These are phyloP conservation scores for Cystobasidium sp. DNA, from an alignment of 1,284 basidiomycete species.

Conservation along the genomic window DNA sequence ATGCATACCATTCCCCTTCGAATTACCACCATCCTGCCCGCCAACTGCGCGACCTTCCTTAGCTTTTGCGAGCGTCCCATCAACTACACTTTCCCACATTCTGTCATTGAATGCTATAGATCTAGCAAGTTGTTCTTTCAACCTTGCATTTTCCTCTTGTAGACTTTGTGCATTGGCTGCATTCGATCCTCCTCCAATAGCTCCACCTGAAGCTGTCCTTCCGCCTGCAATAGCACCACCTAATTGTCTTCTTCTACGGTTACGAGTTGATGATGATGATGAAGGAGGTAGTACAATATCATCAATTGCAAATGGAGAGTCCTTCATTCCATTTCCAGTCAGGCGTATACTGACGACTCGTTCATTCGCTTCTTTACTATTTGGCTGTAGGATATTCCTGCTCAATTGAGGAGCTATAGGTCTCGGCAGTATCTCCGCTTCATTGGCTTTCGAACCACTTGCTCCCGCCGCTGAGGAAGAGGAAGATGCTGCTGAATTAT, in stretches of 20 bases:
- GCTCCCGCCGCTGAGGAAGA: background rate
- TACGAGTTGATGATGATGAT: background rate
- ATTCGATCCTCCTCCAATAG: too few relatives aligned
- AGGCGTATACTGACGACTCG: constrained; percentile 24
- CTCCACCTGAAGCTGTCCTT: background rate
- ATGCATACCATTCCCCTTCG: constrained; percentile 16
- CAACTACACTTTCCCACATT: constrained; percentile 51
- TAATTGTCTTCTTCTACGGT: background rate
- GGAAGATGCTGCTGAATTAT: background rate
- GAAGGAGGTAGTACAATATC: constrained; percentile 17
- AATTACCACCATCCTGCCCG: background rate
- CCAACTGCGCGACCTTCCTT: background rate
- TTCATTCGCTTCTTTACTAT: constrained; percentile 33
- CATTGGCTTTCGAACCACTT: constrained; percentile 13
- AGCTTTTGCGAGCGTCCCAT: constrained; percentile 43
- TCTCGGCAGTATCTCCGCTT: constrained; percentile 34
- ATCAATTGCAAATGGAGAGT: constrained; percentile 14
- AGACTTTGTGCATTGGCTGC: constrained; percentile 12
- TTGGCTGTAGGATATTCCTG: constrained; percentile 17
- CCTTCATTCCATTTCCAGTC: constrained; percentile 11
- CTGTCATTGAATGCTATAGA: constrained; percentile 48
- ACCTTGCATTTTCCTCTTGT: constrained; percentile 45
- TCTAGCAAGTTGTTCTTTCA: constrained; percentile 47
- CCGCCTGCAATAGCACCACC: background rate
- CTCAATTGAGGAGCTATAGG: constrained; percentile 34